phyloP scores from a whole-genome alignment of 2,329 filamentous ascomycete genomes.

The Helotiales sp. region DNA sequence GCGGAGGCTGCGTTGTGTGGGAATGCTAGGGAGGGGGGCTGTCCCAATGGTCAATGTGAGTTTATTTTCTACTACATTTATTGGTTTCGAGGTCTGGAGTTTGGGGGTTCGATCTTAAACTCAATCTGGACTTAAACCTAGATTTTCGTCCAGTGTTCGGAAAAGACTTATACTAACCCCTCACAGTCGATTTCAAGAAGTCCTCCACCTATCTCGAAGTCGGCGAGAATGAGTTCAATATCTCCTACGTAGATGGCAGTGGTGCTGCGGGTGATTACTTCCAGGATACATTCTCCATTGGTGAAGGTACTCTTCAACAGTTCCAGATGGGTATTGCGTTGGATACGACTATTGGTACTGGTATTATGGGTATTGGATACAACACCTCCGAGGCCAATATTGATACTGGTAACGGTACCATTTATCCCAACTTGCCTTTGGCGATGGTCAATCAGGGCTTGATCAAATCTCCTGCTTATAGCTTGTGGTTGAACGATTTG shows the following conservation, averaged over 20 bases:
- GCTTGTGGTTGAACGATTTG: slow-evolving; percentile 46
- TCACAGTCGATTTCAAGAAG: slow-evolving; percentile 51
- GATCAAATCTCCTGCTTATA: slow-evolving; percentile 50
- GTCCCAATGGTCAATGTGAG: slow-evolving; percentile 54
- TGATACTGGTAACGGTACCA: slow-evolving; percentile 50
- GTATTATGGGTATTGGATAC: slow-evolving; percentile 65
- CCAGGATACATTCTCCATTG: slow-evolving; percentile 59
- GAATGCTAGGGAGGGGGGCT: slow-evolving; percentile 47
- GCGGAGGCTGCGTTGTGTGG: slow-evolving; percentile 43
- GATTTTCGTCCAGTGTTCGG: not conserved
- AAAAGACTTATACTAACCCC: not conserved
- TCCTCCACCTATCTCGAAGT: slow-evolving; percentile 57
- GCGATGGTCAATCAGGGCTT: slow-evolving; percentile 49
- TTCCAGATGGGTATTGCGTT: slow-evolving; percentile 62
- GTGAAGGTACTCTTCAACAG: slow-evolving; percentile 52
- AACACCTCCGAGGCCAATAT: slow-evolving; percentile 51
- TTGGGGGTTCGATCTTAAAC: slow-evolving; percentile 2
- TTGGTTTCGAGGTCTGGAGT: too few relatives aligned
- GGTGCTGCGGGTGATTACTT: slow-evolving; percentile 62
- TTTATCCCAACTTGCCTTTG: slow-evolving; percentile 42
- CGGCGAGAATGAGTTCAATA: slow-evolving; percentile 55
- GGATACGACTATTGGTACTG: slow-evolving; percentile 54
- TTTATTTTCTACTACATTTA: slow-evolving; percentile 23
- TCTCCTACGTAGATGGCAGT: slow-evolving; percentile 64
- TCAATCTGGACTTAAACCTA: not conserved